Evolutionary conservation across 1,284 basidiomycete species (phyloP), one percentile per base, ranked within the genome.

Genomic region (Exobasidium rhododendri): DNA sequence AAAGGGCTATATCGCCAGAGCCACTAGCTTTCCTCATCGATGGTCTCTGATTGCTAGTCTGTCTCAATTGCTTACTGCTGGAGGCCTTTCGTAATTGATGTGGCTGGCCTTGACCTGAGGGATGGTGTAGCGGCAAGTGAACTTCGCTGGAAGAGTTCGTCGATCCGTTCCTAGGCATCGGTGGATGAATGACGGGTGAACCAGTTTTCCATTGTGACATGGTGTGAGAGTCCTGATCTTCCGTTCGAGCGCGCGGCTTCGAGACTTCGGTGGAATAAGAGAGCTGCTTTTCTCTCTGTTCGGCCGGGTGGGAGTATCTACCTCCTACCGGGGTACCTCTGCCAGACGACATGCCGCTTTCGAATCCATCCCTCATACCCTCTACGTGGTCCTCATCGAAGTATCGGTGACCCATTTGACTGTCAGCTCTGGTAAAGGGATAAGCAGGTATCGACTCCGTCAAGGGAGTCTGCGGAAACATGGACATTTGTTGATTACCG

Each of bases 401-500:
- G n/a, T 63, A 67, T n/a, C 47, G 29, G 11, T 62, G 59, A 24
- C 47, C 24, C 47, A 26, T 26, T 52, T 70, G 70, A 46, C 63
- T 66, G 49, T 68, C 66, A 1, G 73, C 64, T 14, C 71, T 56
- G 47, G 67, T 62, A 46, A 75, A 73, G 0, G 73, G 73, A 24
- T 66, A 74, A 28, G 64, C 62, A 2, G 70, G 65, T 14, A 65
- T 65, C 51, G 63, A 58, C 44, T 76, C 74, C 5, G 69, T 51
- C 44, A 74, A 45, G 3, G 74, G 74, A 43, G 74, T 76, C 40
- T 74, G 71, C 1, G 74, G 74, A 64, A 76, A 75, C 47, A 65
- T 61, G 54, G 67, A 70, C 11, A 24, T 6, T 4, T n/a, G 13
- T 26, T 7, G 10, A 0, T 20, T 1, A 2, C 64, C 67, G 30